phyloP scores from a whole-genome alignment of 176 grass and related monocot genomes.

The Musa schizocarpa region DNA sequence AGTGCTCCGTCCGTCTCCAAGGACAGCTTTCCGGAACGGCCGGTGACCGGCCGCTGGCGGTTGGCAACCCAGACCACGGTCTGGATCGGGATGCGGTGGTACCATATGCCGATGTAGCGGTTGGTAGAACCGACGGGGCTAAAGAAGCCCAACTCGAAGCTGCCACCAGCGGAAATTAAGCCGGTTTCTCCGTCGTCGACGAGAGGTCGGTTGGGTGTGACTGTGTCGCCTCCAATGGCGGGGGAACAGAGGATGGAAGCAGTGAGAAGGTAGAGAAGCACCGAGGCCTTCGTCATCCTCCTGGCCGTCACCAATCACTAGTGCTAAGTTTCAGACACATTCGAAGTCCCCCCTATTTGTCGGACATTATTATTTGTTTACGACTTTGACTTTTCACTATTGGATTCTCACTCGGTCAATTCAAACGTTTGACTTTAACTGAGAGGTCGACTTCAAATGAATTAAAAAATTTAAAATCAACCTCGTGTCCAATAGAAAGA shows the following conservation, averaged over 20 bases:
- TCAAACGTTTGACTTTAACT: too few relatives aligned
- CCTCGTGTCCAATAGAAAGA: too few relatives aligned
- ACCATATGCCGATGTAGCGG: slow-evolving; percentile 16
- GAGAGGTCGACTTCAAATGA: too few relatives aligned
- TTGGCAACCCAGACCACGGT: slow-evolving; percentile 31
- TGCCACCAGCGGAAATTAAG: neutral
- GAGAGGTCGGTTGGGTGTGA: neutral
- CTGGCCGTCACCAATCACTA: too few relatives aligned
- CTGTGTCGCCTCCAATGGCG: neutral
- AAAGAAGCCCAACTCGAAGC: slow-evolving; percentile 14
- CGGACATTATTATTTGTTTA: too few relatives aligned
- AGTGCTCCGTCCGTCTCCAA: neutral
- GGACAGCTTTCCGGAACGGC: neutral
- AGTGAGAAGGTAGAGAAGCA: neutral
- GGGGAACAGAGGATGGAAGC: neutral
- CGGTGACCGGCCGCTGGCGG: neutral
- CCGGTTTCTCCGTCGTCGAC: neutral
- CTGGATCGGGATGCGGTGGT: slow-evolving; percentile 11
- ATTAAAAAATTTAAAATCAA: too few relatives aligned
- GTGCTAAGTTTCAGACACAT: too few relatives aligned
- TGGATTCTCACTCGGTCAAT: too few relatives aligned
- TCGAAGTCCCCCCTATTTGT: too few relatives aligned
- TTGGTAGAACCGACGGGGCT: neutral
- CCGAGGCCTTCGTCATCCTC: too few relatives aligned
- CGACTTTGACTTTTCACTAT: too few relatives aligned